These are phyloP conservation scores for Trichoderma breve DNA, from an alignment of 2,329 filamentous ascomycete species.

Conservation along the genomic window DNA sequence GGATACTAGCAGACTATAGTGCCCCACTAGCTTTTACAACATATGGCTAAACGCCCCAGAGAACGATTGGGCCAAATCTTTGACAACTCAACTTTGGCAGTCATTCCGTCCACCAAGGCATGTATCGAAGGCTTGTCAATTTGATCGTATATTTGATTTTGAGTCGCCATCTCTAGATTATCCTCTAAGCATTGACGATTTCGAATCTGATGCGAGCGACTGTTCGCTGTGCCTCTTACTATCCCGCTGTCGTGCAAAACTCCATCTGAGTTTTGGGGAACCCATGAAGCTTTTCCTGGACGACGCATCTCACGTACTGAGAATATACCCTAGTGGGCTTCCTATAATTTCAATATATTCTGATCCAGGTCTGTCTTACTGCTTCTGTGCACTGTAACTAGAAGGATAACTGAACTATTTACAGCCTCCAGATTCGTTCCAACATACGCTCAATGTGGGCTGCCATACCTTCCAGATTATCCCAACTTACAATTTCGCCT, in stretches of 20 bases:
- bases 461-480: not conserved
- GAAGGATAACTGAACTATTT: not conserved
- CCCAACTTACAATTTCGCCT: not conserved
- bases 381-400: not conserved
- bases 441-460: not conserved
- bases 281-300: not conserved
- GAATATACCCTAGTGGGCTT: not conserved
- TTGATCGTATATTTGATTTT: not conserved
- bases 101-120: not conserved
- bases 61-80: not conserved
- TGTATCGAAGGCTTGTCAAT: not conserved
- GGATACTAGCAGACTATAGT: not conserved
- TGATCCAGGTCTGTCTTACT: not conserved
- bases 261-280: not conserved
- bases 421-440: not conserved
- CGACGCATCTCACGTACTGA: not conserved
- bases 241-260: not conserved
- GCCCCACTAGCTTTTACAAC: not conserved
- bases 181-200: not conserved
- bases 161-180: not conserved
- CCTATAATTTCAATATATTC: not conserved
- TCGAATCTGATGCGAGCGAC: not conserved
- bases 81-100: not conserved
- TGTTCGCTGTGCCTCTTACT: not conserved
- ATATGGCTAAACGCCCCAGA: not conserved